Evolutionary conservation across 495 filamentous ascomycete species (phyloP), one percentile per base, ranked within the genome.

Genomic region (Penicillium turbatum): DNA sequence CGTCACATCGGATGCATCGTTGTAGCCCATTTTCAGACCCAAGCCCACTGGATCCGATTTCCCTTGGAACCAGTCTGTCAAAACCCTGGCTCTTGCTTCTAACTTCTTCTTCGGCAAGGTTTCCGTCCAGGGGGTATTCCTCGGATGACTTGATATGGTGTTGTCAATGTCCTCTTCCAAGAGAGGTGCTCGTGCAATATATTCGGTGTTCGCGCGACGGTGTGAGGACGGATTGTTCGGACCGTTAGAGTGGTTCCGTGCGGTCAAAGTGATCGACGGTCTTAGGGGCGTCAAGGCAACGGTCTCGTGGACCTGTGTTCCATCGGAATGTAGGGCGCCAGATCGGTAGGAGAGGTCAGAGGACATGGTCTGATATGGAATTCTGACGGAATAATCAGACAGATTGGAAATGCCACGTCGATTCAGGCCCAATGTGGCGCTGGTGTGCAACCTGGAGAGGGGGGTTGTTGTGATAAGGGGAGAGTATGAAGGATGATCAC

Each of bases 21-120:
- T 46, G 13, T 60, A 15, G 30, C 48, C 24, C 56, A 60, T 60
- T 53, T 50, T 57, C 31, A 75, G 55, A 34, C 69, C 69, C 21
- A 79, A 56, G 16, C 69, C 71, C 31, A 79, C 72, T 16, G 74
- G 70, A 24, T 79, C 71, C 7, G 77, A 78, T 35, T 74, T 72
- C 13, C 79, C 79, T 43, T 75, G 70, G 50, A 82, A 82, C 77
- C 79, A 79, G 36, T 69, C 72, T 29, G 71, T 72, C 38, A 82
- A 46, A 10, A 70, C 62, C 45, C 71, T 71, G 36, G 73, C 63
- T 56, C 72, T 58, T 27, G 72, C 67, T 57, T 74, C 69, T 34
- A 74, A 45, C 56, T 67, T 77, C 69, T 69, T 75, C 48, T 72
- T 71, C 10, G 65, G 65, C 29, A 63, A 60, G 36, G 67, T 72